phyloP scores from a whole-genome alignment of 768 basidiomycete species.

The Suillus decipiens region DNA sequence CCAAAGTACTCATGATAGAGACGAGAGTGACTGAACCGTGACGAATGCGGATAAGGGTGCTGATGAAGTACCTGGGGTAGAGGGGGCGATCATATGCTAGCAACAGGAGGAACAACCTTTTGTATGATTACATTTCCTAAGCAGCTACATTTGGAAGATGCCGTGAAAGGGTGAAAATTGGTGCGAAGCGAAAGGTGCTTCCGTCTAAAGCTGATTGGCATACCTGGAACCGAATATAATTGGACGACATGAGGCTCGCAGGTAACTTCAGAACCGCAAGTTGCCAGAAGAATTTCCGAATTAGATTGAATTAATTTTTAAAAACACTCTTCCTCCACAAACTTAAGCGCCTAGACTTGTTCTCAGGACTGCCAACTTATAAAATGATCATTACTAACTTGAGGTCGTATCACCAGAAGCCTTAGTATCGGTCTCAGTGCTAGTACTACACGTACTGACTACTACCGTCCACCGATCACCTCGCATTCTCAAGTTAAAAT shows the following conservation, averaged over 20 bases:
- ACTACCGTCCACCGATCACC: neutral
- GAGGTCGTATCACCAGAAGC: too few species aligned
- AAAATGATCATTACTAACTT: neutral
- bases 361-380: neutral
- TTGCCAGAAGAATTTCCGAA: constrained; percentile 7
- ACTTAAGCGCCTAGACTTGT: neutral
- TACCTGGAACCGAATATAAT: neutral
- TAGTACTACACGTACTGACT: neutral
- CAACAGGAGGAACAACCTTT: constrained; percentile 1
- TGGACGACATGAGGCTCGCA: neutral
- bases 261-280: neutral
- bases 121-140: constrained; percentile 8
- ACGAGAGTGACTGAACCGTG: neutral
- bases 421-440: too few species aligned
- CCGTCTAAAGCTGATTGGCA: neutral
- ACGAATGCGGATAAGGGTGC: neutral
- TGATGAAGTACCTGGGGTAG: neutral
- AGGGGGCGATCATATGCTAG: neutral
- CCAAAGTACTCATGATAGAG: constrained; percentile 25
- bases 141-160: neutral
- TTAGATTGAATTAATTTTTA: neutral
- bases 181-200: constrained; percentile 8
- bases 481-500: neutral
- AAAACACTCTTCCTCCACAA: constrained; percentile 1
- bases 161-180: constrained; percentile 1